Base-by-base conservation (phyloP, 1,284 basidiomycete genomes). In the Earliella scabrosa region DNA sequence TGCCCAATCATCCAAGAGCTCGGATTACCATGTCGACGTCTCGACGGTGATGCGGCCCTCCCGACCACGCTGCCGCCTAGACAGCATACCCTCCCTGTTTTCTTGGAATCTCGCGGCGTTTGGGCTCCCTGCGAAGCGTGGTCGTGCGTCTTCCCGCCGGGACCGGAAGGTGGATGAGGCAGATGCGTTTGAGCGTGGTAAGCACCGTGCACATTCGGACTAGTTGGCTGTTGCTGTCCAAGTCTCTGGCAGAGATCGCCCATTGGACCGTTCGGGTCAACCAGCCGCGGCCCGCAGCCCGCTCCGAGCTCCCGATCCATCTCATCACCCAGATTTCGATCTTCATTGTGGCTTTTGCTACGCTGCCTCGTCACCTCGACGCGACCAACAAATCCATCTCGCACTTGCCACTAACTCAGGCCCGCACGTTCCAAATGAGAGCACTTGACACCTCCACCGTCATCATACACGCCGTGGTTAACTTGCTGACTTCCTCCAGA, bases 11-110 rank as follows among this genome's bases (percentile, higher is more conserved):
- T 21, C 51, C 54, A 36, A 43, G 50, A 26, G 48, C 51, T 35
- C 50, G 54, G 54, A 62, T 62, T 59, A 54, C 57, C 60, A 62
- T 62, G 60, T 62, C 60, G 60, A 59, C 60, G 45, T 59, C 48
- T 34, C 46, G 50, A 51, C 49, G 50, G 31, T 53, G 41, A 50
- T 54, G 41, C 49, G 48, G 45, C 45, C 45, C 45, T 41, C n/a
- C n/a, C n/a, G 27, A 38, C 27, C 59, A 52, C 43, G 52, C 41
- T 51, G 53, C 47, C 40, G 36, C n/a, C 20, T 38, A 10, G 16
- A 34, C 45, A 23, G 21, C 24, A 23, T 34, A n/a, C 20, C 21
- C 18, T 21, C 43, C 26, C 3, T 16, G 6, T 21, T 8, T 23
- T 29, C 11, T 46, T 18, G 45, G 20, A 20, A 16, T 34, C 21